Evolutionary conservation across 768 basidiomycete species (phyloP).

Genomic region (Boletus fagicola): DNA sequence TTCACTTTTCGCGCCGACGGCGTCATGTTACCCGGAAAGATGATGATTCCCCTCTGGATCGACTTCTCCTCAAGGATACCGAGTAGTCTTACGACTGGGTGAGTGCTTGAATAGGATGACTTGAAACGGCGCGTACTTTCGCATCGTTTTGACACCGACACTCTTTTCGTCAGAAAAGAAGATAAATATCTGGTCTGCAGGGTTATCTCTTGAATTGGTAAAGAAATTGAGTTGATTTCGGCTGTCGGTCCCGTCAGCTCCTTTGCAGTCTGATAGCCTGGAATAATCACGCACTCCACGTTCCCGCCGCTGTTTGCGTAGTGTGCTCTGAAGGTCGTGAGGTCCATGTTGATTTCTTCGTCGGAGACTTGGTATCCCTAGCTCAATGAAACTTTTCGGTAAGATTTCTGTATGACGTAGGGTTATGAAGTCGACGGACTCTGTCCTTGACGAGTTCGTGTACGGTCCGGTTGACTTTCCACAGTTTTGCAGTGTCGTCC

Average conservation of each 20-base stretch:
- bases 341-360: slow-evolving; percentile 89
- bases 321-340: slow-evolving; percentile 67
- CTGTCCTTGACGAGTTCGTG: slow-evolving; percentile 96
- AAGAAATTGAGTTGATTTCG: slow-evolving; percentile 89
- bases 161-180: slow-evolving; percentile 96
- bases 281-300: slow-evolving; percentile 70
- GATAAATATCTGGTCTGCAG: slow-evolving; percentile 81
- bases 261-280: slow-evolving; percentile 1
- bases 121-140: slow-evolving; percentile 62
- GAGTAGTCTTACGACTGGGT: slow-evolving; percentile 60
- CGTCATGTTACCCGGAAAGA: slow-evolving; percentile 96
- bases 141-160: slow-evolving; percentile 96
- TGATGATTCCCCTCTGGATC: slow-evolving; percentile 89
- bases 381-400: slow-evolving; percentile 14
- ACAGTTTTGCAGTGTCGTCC: slow-evolving; percentile 84
- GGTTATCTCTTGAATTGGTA: slow-evolving; percentile 66
- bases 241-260: slow-evolving; percentile 41
- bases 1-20: slow-evolving; percentile 91
- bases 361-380: slow-evolving; percentile 94
- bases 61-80: slow-evolving; percentile 88
- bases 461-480: slow-evolving; percentile 95
- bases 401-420: slow-evolving; percentile 14
- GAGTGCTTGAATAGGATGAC: slow-evolving; percentile 4
- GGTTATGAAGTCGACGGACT: slow-evolving; percentile 43
- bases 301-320: slow-evolving; percentile 73